Conservation (phyloP, 768 basidiomycete genomes). For the Russula virescens region DNA sequence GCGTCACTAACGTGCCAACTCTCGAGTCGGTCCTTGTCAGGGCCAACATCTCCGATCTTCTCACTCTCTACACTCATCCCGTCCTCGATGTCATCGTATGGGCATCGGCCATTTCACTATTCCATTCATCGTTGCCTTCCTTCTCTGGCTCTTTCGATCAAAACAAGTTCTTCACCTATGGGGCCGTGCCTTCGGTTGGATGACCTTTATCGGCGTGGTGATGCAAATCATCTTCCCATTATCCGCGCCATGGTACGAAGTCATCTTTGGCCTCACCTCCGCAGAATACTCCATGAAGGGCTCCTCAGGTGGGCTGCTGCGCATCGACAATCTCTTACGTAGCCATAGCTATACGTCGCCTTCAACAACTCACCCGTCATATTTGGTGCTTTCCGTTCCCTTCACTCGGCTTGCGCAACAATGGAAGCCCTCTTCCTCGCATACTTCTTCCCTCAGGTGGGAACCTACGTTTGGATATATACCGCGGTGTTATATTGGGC, state of each 20-base stretch:
- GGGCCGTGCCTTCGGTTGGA: constrained; percentile 84
- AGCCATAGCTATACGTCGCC: no score
- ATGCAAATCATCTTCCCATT: constrained; percentile 88
- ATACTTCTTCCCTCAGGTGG: constrained; percentile 87
- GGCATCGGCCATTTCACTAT: constrained; percentile 87
- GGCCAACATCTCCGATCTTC: no score
- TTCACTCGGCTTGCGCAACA: constrained; percentile 88
- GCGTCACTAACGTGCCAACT: constrained; percentile 89
- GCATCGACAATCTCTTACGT: constrained; percentile 91
- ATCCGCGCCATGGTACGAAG: constrained; percentile 95
- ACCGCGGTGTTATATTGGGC: constrained; percentile 89
- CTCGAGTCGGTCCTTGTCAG: constrained; percentile 94
- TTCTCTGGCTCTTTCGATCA: constrained; percentile 86
- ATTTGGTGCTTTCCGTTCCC: constrained; percentile 92
- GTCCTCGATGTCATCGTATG: no score
- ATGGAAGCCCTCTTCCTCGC: constrained; percentile 89
- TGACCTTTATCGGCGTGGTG: constrained; percentile 86
- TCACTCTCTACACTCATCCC: no score
- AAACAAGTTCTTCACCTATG: constrained; percentile 77
- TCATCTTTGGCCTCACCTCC: constrained; percentile 93
- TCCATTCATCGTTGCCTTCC: constrained; percentile 80
- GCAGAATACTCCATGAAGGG: constrained; percentile 90
- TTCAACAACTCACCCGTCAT: no score
- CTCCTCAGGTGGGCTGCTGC: constrained; percentile 86
- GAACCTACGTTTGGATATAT: constrained; percentile 73